Base-by-base conservation (phyloP, 805 yeast species). In the Zygosaccharomyces rouxii region DNA sequence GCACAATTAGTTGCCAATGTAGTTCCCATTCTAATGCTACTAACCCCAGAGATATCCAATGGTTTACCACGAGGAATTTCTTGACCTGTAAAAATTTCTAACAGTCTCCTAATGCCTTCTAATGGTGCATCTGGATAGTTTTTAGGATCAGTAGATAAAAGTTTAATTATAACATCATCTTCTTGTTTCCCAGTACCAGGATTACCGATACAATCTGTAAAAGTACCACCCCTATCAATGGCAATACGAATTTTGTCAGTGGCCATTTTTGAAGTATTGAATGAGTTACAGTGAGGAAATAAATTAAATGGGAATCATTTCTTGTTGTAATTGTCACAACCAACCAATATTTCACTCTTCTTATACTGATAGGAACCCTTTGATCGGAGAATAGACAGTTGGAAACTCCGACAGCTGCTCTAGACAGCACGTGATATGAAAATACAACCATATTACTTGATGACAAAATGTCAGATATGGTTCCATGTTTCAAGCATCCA, bases 1-100 rank as follows among this genome's bases (percentile, higher is more conserved):
- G 94, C 75, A 1, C 98, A 97, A 69, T 92, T 92, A 6, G 98
- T 92, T 1, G 99, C 98, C 9, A 89, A 94, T 0, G 97, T 90
- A 3, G 97, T 89, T 2, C 97, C 97, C 86, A 90, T 83, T 48
- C 96, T 73, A 42, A 89, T 80, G 38, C 83, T 77, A 46, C 79
- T 81, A 33, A 89, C 85, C 2, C 69, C 67, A 3, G 81, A 74
- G 1, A 87, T 75, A 50, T 84, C 88, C 50, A 89, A 66, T 3
- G 79, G 81, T 31, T 66, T 65, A 7, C 79, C 78, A 44, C 86
- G 73, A 3, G 89, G 83, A 44, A 86, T 85, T 7, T 61, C 42
- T 5, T 62, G 65, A 1, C 78, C 76, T 1, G 80, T 76, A 51
- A 79, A 78, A 19, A 69, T 68, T 61, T 86, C 95, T 50, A 90